Base-by-base conservation (phyloP, 2,329 filamentous ascomycete genomes). In the Fusarium torulosum region DNA sequence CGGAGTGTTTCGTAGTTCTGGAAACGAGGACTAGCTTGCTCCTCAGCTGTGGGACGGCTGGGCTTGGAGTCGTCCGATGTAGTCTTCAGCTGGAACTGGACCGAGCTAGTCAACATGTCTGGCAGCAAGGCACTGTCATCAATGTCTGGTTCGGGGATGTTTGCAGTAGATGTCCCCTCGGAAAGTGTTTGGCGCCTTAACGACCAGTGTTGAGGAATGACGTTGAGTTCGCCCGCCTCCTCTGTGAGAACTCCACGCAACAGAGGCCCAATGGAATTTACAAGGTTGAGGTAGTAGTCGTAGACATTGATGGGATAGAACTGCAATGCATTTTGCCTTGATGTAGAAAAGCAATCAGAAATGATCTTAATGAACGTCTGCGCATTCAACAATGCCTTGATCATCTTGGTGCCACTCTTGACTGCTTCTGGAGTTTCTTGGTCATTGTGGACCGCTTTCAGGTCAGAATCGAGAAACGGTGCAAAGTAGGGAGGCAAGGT, bases 181-280 rank as follows among this genome's bases (percentile, higher is more conserved):
- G 64, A 49, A 37, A 73, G 62, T 64, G 76, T 67, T 59, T 78
- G 67, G 10, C 75, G 79, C 66, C 74, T 74, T 42, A 76, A 72
- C 14, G 81, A 81, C 90, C 90, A 92, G 59, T 88, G 83, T 37
- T 89, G 85, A 2, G 95, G 93, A 47, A 97, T 90, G 52, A 87
- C 84, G 50, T 88, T 89, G 67, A 91, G 86, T 43, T 97, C 82
- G 1, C 90, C 82, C 35, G 94, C 91, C 68, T 96, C 92, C 77
- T 99, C 95, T 78, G 90, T 90, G n/a, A 97, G 85, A 60, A 93
- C 91, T 52, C 90, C 90, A 41, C 91, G 87, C 67, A 97, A 86
- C 17, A 99, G 81, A 23, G 89, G 89, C 5, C 93, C 94, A 33
- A 98, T 85, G 25, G 89, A 88, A 64, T 88, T 86, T 23, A 97